Conservation (phyloP, 768 basidiomycete genomes). For the Amyloporia xantha region DNA sequence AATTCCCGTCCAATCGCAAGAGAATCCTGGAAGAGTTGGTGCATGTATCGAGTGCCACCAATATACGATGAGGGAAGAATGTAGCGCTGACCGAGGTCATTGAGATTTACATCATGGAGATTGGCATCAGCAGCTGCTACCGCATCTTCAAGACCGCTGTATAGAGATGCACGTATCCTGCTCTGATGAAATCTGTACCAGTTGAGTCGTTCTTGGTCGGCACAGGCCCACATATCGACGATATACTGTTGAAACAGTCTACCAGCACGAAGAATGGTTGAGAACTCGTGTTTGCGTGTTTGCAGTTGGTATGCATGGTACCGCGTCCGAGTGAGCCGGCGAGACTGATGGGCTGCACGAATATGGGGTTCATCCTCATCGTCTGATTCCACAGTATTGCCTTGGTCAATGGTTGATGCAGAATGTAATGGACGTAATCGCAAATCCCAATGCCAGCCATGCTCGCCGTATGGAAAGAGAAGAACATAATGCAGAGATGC, state of each 20-base stretch:
- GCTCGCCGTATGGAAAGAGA: constrained; percentile 34
- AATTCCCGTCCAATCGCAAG: constrained; percentile 36
- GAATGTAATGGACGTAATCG: too few relatives aligned
- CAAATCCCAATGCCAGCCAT: constrained; percentile 31
- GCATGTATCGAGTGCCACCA: constrained; percentile 37
- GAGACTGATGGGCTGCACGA: not conserved
- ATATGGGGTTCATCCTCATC: too few relatives aligned
- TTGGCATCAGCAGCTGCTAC: constrained; percentile 12
- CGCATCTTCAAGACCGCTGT: constrained; percentile 30
- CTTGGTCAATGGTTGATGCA: too few relatives aligned
- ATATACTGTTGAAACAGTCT: constrained; percentile 39
- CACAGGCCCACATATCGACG: constrained; percentile 38
- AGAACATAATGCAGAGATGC: constrained; percentile 38
- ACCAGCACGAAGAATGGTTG: constrained; percentile 27
- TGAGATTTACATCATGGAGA: constrained; percentile 21
- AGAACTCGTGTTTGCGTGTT: constrained; percentile 14
- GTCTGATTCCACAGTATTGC: too few relatives aligned
- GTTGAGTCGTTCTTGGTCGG: constrained; percentile 33
- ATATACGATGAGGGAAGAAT: constrained; percentile 37
- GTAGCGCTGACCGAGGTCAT: constrained; percentile 25
- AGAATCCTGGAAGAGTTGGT: constrained; percentile 37
- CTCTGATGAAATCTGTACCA: constrained; percentile 31
- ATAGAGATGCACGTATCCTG: constrained; percentile 27
- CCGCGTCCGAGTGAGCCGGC: constrained; percentile 21
- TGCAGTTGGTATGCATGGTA: constrained; percentile 32